These are phyloP conservation scores for Xylaria palmicola DNA, from an alignment of 495 filamentous ascomycete species.

Conservation along the genomic window DNA sequence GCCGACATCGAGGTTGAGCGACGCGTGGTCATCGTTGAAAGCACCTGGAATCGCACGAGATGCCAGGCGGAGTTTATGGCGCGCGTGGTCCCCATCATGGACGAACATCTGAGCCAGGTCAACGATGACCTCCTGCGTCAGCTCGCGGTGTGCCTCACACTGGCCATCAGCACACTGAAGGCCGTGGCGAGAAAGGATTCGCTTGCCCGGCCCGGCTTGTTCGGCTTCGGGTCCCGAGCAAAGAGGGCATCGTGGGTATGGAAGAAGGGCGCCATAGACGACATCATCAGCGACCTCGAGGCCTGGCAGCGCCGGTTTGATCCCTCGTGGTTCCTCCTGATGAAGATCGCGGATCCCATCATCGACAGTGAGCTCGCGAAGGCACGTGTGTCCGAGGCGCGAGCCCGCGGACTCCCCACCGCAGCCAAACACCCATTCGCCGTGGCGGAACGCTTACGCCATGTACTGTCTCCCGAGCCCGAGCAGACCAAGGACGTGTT, in stretches of 20 bases:
- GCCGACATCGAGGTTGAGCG: neutral
- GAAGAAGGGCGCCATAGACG: slow-evolving; percentile 27
- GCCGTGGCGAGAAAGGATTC: neutral
- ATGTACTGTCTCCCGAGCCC: slow-evolving; percentile 10
- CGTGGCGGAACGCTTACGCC: neutral
- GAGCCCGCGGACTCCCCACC: neutral
- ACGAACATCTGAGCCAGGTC: neutral
- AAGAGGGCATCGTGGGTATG: slow-evolving; percentile 6
- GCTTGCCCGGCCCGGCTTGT: neutral
- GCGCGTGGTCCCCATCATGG: neutral
- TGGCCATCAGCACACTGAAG: neutral
- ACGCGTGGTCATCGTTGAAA: neutral
- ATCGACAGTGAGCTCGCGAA: slow-evolving; percentile 18
- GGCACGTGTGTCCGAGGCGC: neutral
- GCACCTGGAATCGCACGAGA: neutral
- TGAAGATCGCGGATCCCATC: slow-evolving; percentile 27
- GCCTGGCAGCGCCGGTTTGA: slow-evolving; percentile 40
- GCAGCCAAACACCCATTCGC: neutral
- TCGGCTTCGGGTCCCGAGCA: neutral
- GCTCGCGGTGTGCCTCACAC: neutral
- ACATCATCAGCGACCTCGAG: slow-evolving; percentile 36
- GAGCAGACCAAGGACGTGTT: neutral
- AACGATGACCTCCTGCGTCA: neutral
- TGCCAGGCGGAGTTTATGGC: neutral
- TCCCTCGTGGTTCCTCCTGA: slow-evolving; percentile 43